These are phyloP conservation scores for Bruguiera parviflora DNA, from an alignment of 345 rosid species.

Conservation along the genomic window DNA sequence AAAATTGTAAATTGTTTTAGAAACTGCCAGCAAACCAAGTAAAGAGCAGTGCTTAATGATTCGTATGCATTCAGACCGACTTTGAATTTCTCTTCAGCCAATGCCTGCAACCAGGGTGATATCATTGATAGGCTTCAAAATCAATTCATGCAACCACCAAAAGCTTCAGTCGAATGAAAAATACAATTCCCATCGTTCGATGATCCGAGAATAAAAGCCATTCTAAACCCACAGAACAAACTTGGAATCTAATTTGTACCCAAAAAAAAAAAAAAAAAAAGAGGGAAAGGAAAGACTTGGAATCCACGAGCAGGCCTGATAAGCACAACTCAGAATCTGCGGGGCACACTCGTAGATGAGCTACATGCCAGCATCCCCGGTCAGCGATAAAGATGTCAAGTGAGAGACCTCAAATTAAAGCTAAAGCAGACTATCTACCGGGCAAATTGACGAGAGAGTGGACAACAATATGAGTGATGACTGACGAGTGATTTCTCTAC, in stretches of 20 bases:
- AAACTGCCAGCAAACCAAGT: slow-evolving; percentile 19
- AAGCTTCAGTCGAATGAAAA: no score
- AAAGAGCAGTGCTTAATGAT: slow-evolving; percentile 59
- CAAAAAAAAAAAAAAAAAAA: no score
- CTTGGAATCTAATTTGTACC: no score
- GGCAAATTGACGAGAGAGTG: neutral
- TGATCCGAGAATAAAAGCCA: no score
- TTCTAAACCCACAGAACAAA: no score
- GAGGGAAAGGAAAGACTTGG: no score
- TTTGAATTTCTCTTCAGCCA: slow-evolving; percentile 87
- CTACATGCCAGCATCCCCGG: no score
- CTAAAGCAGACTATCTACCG: neutral
- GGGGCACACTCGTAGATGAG: no score
- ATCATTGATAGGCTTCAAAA: neutral
- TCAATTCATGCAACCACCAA: neutral
- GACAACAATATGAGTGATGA: neutral
- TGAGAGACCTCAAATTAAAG: neutral
- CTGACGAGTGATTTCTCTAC: neutral
- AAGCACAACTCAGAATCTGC: no score
- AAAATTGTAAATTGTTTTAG: neutral
- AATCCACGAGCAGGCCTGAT: no score
- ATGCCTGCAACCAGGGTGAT: slow-evolving; percentile 41
- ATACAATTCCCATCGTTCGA: no score
- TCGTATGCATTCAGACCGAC: slow-evolving; percentile 72
- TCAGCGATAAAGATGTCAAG: no score